Percentiles rank a stretch among this genome's conserved stretches.
phyloP scores from a whole-genome alignment of 1,284 basidiomycete genomes.

The Cutaneotrichosporon cyanovorans region DNA sequence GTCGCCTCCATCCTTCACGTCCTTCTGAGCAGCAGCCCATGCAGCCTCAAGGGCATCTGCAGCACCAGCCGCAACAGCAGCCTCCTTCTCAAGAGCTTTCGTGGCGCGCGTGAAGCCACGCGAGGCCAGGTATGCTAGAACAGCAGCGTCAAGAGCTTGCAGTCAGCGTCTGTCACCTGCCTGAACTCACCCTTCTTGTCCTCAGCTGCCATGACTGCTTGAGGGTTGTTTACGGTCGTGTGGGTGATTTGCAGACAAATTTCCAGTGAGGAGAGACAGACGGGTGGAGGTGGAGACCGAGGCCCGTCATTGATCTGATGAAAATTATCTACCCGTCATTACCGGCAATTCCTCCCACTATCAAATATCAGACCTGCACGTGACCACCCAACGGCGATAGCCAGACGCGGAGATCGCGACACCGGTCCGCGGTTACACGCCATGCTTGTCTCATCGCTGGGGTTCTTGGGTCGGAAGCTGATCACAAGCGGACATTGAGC shows the following conservation, averaged over 20 bases:
- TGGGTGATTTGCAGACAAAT: not conserved
- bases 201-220: slow-evolving; percentile 1
- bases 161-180: not conserved
- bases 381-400: too few relatives aligned
- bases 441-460: too few relatives aligned
- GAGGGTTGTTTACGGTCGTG: not conserved
- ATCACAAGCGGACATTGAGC: too few relatives aligned
- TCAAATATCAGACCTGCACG: too few relatives aligned
- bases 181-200: slow-evolving; percentile 11
- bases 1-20: slow-evolving; percentile 18
- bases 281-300: too few relatives aligned
- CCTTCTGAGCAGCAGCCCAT: slow-evolving; percentile 20
- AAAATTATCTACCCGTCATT: too few relatives aligned
- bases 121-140: slow-evolving; percentile 42
- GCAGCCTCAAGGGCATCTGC: slow-evolving; percentile 24
- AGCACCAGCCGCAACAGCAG: slow-evolving; percentile 20
- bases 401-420: too few relatives aligned
- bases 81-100: slow-evolving; percentile 45
- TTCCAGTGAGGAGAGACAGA: too few relatives aligned
- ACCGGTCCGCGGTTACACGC: too few relatives aligned
- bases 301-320: too few relatives aligned
- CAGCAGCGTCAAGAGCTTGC: slow-evolving; percentile 42
- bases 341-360: too few relatives aligned
- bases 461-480: too few relatives aligned
- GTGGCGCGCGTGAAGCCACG: slow-evolving; percentile 39